phyloP scores from a whole-genome alignment of 345 rosid genomes.

The Corymbia maculata region DNA sequence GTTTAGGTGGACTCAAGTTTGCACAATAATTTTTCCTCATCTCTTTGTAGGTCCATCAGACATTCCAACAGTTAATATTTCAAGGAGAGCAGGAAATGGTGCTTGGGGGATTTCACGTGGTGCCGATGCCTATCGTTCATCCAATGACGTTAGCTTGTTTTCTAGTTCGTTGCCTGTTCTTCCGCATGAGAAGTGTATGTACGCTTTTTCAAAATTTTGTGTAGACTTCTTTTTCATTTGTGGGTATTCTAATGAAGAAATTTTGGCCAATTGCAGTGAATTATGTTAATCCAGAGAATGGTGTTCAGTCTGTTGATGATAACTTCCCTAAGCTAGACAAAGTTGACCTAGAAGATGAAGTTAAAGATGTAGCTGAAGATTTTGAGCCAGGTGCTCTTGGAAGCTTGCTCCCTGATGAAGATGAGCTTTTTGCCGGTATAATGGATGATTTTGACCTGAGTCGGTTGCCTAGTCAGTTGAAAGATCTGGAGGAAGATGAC shows the following conservation, averaged over 20 bases:
- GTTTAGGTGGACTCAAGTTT: background rate
- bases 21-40: background rate
- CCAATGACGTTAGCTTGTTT: constrained; percentile 69
- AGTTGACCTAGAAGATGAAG: constrained; percentile 33
- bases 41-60: constrained; percentile 20
- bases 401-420: constrained; percentile 64
- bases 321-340: constrained; percentile 36
- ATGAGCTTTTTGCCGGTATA: constrained; percentile 78
- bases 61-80: constrained; percentile 14
- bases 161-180: constrained; percentile 82
- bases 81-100: constrained; percentile 23
- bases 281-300: constrained; percentile 36
- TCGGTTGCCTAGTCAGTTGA: constrained; percentile 52
- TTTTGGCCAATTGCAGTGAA: constrained; percentile 41
- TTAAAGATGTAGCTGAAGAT: constrained; percentile 40
- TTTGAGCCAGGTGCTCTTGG: constrained; percentile 41
- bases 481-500: constrained; percentile 82
- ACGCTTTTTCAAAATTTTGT: background rate
- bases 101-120: constrained; percentile 45
- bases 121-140: constrained; percentile 17
- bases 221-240: background rate
- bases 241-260: background rate
- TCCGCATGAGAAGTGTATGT: constrained; percentile 63
- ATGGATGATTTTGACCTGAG: constrained; percentile 74
- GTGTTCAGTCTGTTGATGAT: constrained; percentile 37